Evolutionary conservation across 202 grass and related monocot species (phyloP).

Genomic region (Dendrocalamus latiflorus): DNA sequence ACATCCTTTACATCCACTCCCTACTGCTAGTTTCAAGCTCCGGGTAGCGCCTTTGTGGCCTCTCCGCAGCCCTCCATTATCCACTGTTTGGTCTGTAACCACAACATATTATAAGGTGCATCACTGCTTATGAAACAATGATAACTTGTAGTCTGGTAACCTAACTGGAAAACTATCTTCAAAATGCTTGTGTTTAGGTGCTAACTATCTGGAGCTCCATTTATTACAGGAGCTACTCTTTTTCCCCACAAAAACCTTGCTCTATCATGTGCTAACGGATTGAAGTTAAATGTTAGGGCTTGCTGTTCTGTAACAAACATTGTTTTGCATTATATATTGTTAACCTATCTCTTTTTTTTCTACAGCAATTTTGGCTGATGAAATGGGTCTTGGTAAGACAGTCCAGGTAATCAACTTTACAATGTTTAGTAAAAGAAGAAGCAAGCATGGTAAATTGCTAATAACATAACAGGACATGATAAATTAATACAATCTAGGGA

Average conservation of each 20-base stretch:
- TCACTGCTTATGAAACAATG: background rate
- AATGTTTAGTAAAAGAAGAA: background rate
- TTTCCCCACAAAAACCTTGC: background rate
- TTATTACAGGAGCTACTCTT: background rate
- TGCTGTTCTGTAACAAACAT: background rate
- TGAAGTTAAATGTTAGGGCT: background rate
- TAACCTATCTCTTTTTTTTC: constrained; percentile 4
- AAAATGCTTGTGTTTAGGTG: background rate
- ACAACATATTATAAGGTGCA: too few species aligned
- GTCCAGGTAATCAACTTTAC: constrained; percentile 54
- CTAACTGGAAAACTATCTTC: background rate
- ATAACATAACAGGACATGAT: background rate
- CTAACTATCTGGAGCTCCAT: background rate
- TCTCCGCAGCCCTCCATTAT: too few species aligned
- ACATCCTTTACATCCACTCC: too few species aligned
- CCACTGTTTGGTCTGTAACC: too few species aligned
- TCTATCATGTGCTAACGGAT: background rate
- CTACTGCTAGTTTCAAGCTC: too few species aligned
- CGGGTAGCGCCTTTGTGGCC: too few species aligned
- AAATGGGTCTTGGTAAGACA: constrained; percentile 98
- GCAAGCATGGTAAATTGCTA: background rate
- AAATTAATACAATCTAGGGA: constrained; percentile 2
- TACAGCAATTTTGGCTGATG: constrained; percentile 93
- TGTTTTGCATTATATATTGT: background rate
- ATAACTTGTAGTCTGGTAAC: background rate